A percentile compares a stretch with the other conserved stretches of the same genome.
Evolutionary conservation across 1,284 basidiomycete genomes (phyloP).

Genomic region (Sanghuangporus baumii): DNA sequence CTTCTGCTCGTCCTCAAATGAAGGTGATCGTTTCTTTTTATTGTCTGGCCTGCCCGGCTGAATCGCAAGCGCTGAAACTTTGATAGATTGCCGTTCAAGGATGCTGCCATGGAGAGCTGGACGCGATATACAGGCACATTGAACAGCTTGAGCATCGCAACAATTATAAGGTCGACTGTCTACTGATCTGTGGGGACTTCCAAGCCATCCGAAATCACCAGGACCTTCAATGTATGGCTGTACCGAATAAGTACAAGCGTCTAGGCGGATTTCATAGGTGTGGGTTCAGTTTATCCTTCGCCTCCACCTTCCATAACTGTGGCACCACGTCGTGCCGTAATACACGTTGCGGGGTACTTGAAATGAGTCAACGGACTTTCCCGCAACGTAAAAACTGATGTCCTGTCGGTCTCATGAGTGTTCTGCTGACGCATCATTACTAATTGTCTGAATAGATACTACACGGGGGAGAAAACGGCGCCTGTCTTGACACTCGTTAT

Average conservation of each 20-base stretch:
- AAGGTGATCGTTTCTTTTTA: not conserved
- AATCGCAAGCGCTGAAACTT: not conserved
- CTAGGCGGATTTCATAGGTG: constrained; percentile 80
- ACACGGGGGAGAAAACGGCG: constrained; percentile 75
- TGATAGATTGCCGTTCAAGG: constrained; percentile 85
- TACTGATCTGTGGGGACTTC: constrained; percentile 95
- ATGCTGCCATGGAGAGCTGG: constrained; percentile 90
- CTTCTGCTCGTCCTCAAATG: not conserved
- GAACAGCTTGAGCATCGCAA: constrained; percentile 54
- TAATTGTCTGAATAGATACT: constrained; percentile 57
- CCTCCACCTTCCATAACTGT: not conserved
- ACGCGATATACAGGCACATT: constrained; percentile 83
- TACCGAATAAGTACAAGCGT: constrained; percentile 83
- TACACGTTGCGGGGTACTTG: not conserved
- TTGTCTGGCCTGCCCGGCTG: not conserved
- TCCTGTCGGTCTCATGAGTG: not conserved
- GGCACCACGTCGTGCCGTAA: not conserved
- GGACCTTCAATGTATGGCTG: constrained; percentile 88
- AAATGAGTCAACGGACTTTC: not conserved
- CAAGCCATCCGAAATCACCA: constrained; percentile 85
- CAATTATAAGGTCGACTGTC: constrained; percentile 69
- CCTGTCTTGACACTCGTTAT: constrained; percentile 92
- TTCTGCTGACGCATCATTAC: not conserved
- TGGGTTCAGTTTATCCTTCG: constrained; percentile 16
- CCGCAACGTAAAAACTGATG: not conserved